Conservation (phyloP, 1,284 basidiomycete genomes). For the Polyporus tsugae region DNA sequence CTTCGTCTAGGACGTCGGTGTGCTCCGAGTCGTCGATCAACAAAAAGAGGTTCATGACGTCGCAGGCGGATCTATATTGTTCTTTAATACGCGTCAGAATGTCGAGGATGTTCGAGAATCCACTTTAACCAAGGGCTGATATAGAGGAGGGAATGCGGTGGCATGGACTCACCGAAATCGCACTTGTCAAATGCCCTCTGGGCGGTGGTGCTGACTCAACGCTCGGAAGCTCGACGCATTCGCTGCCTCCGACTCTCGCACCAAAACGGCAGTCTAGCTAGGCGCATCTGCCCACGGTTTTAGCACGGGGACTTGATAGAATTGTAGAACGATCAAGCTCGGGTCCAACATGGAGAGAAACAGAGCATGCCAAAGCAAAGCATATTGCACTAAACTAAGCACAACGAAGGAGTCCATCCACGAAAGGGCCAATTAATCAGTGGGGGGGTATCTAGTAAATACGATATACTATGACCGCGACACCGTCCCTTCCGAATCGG, state of each 20-base stretch:
- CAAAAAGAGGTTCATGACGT: constrained; percentile 38
- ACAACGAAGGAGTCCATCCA: constrained; percentile 28
- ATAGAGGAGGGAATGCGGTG: too few species aligned
- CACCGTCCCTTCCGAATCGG: constrained; percentile 46
- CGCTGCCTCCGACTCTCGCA: neutral
- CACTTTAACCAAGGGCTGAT: too few species aligned
- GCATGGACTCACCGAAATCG: constrained; percentile 33
- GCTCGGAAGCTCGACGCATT: constrained; percentile 19
- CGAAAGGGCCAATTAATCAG: constrained; percentile 29
- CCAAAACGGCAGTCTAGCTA: neutral
- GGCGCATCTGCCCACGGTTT: neutral
- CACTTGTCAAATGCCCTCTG: constrained; percentile 35
- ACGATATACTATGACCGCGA: constrained; percentile 41
- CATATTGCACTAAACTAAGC: constrained; percentile 35
- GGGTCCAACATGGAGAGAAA: neutral
- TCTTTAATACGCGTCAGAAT: constrained; percentile 15
- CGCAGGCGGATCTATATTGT: constrained; percentile 31
- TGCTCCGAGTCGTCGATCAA: constrained; percentile 39
- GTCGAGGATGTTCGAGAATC: neutral
- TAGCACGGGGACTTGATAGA: neutral
- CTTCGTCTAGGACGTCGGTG: constrained; percentile 31
- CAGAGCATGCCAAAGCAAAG: constrained; percentile 25
- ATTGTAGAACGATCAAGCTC: neutral
- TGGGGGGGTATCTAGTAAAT: constrained; percentile 33
- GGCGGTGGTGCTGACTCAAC: constrained; percentile 24